Percentiles rank a stretch among this genome's conserved stretches.
Conservation (phyloP, 768 basidiomycete species). For the Psilocybe azurescens region DNA sequence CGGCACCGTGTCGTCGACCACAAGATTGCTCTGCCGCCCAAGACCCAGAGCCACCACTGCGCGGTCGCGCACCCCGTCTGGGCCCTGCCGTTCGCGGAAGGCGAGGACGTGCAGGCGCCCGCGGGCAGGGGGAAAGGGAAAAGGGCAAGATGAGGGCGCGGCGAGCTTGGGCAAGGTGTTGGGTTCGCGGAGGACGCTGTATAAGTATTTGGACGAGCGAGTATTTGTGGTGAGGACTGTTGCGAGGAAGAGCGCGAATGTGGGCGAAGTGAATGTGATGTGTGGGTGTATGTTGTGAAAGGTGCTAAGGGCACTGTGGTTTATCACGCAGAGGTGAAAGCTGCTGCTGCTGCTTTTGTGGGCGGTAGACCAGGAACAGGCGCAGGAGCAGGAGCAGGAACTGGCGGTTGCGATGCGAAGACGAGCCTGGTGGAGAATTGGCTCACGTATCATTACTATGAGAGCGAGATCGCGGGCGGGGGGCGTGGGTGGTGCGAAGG, state of each 20-base stretch:
- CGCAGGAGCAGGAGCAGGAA: background rate
- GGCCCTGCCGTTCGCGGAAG: slow-evolving; percentile 55
- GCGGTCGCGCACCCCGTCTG: slow-evolving; percentile 38
- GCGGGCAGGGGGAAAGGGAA: too few relatives aligned
- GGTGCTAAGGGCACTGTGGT: slow-evolving; percentile 76
- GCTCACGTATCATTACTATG: slow-evolving; percentile 89
- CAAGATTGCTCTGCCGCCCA: slow-evolving; percentile 47
- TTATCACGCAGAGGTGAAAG: slow-evolving; percentile 60
- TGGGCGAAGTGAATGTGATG: slow-evolving; percentile 24
- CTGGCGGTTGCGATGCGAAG: slow-evolving; percentile 61
- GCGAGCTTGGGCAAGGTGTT: too few relatives aligned
- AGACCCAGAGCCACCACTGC: slow-evolving; percentile 32
- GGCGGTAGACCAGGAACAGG: background rate
- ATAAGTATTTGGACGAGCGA: slow-evolving; percentile 93
- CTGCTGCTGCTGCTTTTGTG: background rate
- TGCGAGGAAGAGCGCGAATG: slow-evolving; percentile 13
- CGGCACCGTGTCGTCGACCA: slow-evolving; percentile 62
- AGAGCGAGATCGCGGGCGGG: slow-evolving; percentile 50
- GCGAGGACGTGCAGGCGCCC: slow-evolving; percentile 68
- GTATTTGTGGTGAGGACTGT: slow-evolving; percentile 70
- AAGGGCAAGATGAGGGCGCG: too few relatives aligned
- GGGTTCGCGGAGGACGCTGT: slow-evolving; percentile 75
- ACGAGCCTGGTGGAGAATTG: slow-evolving; percentile 85
- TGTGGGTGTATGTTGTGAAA: slow-evolving; percentile 84
- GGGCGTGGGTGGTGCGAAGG: slow-evolving; percentile 57